Evolutionary conservation across 345 rosid species (phyloP), one percentile per base, ranked within the genome.

Genomic region (Eucalyptus curtisii): DNA sequence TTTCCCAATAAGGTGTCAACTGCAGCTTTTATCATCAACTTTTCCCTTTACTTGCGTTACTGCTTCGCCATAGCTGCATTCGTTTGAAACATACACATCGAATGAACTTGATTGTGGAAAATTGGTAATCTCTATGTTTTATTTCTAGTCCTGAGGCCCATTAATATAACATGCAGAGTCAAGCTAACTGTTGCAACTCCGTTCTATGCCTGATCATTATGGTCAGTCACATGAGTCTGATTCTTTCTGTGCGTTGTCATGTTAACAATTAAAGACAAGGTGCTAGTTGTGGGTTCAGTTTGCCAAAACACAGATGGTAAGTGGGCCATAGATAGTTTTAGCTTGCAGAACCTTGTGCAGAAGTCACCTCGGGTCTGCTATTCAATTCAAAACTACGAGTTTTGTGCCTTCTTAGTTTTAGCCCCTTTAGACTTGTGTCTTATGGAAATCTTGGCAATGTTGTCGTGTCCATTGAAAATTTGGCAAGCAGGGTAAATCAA

Each of bases 161-260:
- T 57, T 49, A 40, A 22, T 24, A 25, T 79, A 30, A 19, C 81
- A 49, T 89, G 90, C 91, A 91, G 93, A 89, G 88, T 86, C 92
- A 91, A 88, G 89, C 91, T 33, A 92, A 92, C 49, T 90, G 88
- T 79, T 90, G 93, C 92, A 93, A 89, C 87, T 87, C 91, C 24
- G 86, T 91, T n/a, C 87, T 49, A 49, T 89, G 76, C 90, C 89
- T 71, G 92, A 91, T 89, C 92, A 80, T 25, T 88, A 80, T 85
- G 92, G 94, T 93, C 61, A 91, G 95, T 91, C 85, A 86, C 57
- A 37, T 59, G 68, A 45, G 33, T 57, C 53, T 82, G 85, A 30
- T 57, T 79, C 48, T 49, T 84, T 85, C 33, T 22, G 85, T 86
- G 53, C 8, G 40, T 50, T 84, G 86, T 37, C 82, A 76, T 76